Evolutionary conservation across 1,139 yeast species (phyloP).

Genomic region (Kodamaea fungicola): DNA sequence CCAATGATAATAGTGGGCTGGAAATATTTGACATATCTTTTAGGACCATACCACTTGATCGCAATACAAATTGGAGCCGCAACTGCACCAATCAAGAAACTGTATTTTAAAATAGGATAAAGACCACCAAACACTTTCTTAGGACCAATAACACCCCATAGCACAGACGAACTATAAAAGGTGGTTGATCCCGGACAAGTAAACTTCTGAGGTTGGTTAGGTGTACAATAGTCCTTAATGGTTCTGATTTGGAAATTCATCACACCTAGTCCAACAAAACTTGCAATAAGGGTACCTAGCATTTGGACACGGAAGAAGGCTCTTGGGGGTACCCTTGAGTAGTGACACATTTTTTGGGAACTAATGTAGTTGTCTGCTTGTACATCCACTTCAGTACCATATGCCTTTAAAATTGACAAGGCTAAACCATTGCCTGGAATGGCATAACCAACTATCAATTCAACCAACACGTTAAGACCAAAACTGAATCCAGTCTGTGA

Average conservation of each 20-base stretch:
- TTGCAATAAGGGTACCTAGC: conserved; percentile 24
- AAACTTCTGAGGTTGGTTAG: conserved; percentile 25
- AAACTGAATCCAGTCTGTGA: conserved; percentile 18
- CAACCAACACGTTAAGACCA: conserved; percentile 20
- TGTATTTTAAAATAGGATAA: conserved; percentile 33
- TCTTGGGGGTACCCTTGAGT: conserved; percentile 31
- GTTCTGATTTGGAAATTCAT: conserved; percentile 28
- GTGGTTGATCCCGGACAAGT: conserved; percentile 34
- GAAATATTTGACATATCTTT: conserved; percentile 10
- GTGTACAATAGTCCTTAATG: conserved; percentile 25
- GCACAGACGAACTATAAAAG: conserved; percentile 25
- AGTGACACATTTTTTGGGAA: conserved; percentile 36
- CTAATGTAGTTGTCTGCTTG: conserved; percentile 36
- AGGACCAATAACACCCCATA: neutral
- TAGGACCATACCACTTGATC: conserved; percentile 20
- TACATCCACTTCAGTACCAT: conserved; percentile 25
- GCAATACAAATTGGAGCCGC: conserved; percentile 26
- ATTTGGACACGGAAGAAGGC: conserved; percentile 34
- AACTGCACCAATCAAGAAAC: conserved; percentile 29
- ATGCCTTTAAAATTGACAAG: conserved; percentile 18
- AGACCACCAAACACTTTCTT: conserved; percentile 28
- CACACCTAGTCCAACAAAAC: conserved; percentile 23
- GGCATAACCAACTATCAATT: conserved; percentile 19
- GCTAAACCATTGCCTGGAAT: conserved; percentile 21
- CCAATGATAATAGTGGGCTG: conserved; percentile 17